Conservation (phyloP, 768 basidiomycete species). For the Boletus sp. region DNA sequence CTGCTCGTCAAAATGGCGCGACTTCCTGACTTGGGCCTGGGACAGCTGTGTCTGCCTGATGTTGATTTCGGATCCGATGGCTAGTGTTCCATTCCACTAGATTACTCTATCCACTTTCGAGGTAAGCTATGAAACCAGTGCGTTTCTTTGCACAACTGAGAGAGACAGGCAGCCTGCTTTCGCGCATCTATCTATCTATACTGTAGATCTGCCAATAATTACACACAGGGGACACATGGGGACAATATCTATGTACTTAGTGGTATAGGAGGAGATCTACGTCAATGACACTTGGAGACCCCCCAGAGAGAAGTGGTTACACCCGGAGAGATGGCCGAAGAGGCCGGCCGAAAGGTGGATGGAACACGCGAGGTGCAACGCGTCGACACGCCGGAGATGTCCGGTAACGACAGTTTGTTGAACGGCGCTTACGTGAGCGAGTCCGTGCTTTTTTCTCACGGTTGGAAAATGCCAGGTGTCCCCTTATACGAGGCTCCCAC, state of each 20-base stretch:
- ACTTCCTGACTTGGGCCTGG: conserved; percentile 69
- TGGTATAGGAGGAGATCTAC: background rate
- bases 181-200: conserved; percentile 15
- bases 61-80: conserved; percentile 25
- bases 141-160: background rate
- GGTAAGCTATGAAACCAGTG: conserved; percentile 7
- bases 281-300: conserved; percentile 5
- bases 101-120: background rate
- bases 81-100: conserved; percentile 1
- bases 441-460: conserved; percentile 38
- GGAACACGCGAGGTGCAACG: background rate
- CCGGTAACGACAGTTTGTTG: conserved; percentile 29
- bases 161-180: conserved; percentile 7
- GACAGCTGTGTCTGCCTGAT: conserved; percentile 47
- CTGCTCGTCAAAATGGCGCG: conserved; percentile 77
- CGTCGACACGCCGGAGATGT: conserved; percentile 24
- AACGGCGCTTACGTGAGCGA: conserved; percentile 34
- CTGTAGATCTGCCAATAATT: conserved; percentile 20
- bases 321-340: conserved; percentile 15
- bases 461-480: conserved; percentile 27
- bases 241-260: conserved; percentile 16
- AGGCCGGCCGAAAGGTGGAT: conserved; percentile 19
- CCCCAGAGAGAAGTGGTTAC: conserved; percentile 11
- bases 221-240: background rate
- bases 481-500: conserved; percentile 39